phyloP scores from a whole-genome alignment of 2,329 filamentous ascomycete genomes.

The Colletotrichum incanum region DNA sequence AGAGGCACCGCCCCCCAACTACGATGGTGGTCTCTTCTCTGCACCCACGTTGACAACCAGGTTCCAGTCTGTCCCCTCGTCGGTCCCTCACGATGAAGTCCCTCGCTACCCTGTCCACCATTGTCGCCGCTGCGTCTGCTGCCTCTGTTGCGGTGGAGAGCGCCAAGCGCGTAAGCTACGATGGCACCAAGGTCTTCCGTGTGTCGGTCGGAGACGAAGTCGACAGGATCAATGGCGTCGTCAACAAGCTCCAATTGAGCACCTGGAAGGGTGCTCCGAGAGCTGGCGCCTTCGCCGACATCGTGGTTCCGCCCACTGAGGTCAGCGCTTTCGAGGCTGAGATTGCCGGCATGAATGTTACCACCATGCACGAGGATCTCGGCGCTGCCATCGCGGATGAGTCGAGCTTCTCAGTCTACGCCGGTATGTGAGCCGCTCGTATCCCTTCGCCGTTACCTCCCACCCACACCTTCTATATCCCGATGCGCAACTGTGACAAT shows the following conservation, averaged over 20 bases:
- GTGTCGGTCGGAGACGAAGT: conserved; percentile 55
- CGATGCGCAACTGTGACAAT: too few relatives aligned
- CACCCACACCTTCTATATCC: neutral
- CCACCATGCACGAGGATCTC: conserved; percentile 58
- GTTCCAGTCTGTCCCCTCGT: neutral
- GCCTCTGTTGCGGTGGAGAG: conserved; percentile 29
- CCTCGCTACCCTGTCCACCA: conserved; percentile 30
- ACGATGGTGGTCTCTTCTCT: neutral
- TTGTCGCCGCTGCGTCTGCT: conserved; percentile 35
- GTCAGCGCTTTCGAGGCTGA: conserved; percentile 53
- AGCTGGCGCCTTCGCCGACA: conserved; percentile 55
- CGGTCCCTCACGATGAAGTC: conserved; percentile 35
- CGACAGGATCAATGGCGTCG: conserved; percentile 52
- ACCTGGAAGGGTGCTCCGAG: conserved; percentile 57
- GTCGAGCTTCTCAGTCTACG: conserved; percentile 51
- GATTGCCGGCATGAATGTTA: conserved; percentile 50
- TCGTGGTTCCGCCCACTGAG: conserved; percentile 57
- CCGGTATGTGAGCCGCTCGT: neutral
- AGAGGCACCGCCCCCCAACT: neutral
- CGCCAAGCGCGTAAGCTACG: conserved; percentile 54
- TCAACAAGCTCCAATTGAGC: conserved; percentile 53
- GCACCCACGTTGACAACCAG: conserved; percentile 16
- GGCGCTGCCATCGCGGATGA: conserved; percentile 57
- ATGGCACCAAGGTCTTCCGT: conserved; percentile 62
- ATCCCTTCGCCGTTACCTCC: neutral